Conservation (phyloP, 1,284 basidiomycete species). For the Tilletia horrida region DNA sequence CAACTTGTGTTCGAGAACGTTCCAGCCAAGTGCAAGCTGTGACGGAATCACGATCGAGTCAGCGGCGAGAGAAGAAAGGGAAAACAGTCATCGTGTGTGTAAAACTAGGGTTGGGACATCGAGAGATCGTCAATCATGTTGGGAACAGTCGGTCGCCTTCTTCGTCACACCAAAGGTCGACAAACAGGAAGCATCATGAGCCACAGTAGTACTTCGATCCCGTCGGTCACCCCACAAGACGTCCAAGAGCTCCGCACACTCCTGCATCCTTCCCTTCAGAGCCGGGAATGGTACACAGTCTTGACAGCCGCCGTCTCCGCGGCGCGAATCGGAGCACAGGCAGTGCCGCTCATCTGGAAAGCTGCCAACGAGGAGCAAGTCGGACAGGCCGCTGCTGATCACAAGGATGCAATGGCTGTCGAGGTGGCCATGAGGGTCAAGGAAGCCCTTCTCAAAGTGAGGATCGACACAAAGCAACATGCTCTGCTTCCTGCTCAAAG, state of each 20-base stretch:
- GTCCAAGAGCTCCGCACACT: background rate
- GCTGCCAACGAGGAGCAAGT: background rate
- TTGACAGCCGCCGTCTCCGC: slow-evolving; percentile 2
- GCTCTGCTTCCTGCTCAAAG: background rate
- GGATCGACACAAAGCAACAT: background rate
- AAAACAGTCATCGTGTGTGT: no score
- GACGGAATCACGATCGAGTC: no score
- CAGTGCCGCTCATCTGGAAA: slow-evolving; percentile 9
- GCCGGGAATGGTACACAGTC: slow-evolving; percentile 5
- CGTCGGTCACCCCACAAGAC: background rate
- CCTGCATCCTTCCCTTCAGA: background rate
- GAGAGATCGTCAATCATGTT: no score
- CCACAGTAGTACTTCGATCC: no score
- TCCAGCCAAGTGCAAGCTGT: no score
- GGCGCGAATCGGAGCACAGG: background rate
- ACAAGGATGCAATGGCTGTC: background rate
- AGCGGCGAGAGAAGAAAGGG: no score
- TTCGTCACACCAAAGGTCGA: no score
- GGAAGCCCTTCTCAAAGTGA: slow-evolving; percentile 1
- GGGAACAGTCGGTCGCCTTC: no score
- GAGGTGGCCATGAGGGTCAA: background rate
- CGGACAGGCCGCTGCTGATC: background rate
- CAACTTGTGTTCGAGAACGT: no score
- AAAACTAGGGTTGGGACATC: no score
- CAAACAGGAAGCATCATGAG: no score